These are phyloP conservation scores for Dendrobium huoshanense DNA, from an alignment of 106 monocot species.

Conservation along the genomic window DNA sequence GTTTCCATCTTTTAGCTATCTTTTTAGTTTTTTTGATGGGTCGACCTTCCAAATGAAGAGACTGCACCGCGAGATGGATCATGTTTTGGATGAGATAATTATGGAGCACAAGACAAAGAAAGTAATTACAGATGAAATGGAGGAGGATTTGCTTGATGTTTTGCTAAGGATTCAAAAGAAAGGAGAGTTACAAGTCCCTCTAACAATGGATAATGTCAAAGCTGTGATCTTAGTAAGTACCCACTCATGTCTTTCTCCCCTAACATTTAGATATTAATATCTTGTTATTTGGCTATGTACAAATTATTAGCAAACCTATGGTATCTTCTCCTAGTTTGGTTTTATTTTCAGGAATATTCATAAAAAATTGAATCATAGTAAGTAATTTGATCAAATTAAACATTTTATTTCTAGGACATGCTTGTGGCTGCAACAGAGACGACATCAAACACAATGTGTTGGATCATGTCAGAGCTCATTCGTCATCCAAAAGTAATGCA, in stretches of 20 bases:
- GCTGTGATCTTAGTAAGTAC: slow-evolving; percentile 13
- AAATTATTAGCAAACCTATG: too few relatives aligned
- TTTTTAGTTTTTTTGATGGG: too few relatives aligned
- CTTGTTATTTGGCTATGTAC: too few relatives aligned
- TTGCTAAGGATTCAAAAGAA: slow-evolving; percentile 5
- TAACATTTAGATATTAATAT: too few relatives aligned
- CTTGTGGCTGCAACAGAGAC: slow-evolving; percentile 16
- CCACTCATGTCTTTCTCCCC: too few relatives aligned
- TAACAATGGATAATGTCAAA: background rate
- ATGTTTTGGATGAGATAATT: slow-evolving; percentile 10
- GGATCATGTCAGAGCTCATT: slow-evolving; percentile 21
- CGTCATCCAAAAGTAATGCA: slow-evolving; percentile 5
- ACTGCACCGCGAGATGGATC: background rate
- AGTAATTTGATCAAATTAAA: background rate
- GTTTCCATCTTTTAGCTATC: too few relatives aligned
- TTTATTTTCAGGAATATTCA: background rate
- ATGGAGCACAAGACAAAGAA: background rate
- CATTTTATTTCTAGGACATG: slow-evolving; percentile 9
- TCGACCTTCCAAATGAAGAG: background rate
- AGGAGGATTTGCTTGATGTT: slow-evolving; percentile 11
- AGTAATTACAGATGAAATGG: background rate
- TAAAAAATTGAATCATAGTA: too few relatives aligned
- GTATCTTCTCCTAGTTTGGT: background rate
- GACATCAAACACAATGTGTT: slow-evolving; percentile 2
- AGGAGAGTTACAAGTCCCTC: background rate